Evolutionary conservation across 805 yeast species (phyloP).

Genomic region (Kluyveromyces aestuarii): DNA sequence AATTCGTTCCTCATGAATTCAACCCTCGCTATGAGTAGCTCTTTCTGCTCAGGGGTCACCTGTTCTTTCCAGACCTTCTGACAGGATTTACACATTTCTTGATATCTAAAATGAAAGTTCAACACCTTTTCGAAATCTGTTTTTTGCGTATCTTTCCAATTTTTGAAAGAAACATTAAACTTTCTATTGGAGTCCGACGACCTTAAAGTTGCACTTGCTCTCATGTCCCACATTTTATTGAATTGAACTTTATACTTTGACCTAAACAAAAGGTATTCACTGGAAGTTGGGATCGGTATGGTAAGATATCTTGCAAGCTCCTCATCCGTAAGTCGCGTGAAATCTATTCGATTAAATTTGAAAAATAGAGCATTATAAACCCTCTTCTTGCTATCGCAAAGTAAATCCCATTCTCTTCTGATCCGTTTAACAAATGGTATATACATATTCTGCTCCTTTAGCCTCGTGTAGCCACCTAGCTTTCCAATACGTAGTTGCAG

Average conservation of each 20-base stretch:
- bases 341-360: slow-evolving; percentile 10
- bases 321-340: slow-evolving; percentile 8
- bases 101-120: slow-evolving; percentile 11
- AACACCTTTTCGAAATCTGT: slow-evolving; percentile 1
- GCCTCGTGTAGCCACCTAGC: slow-evolving; percentile 4
- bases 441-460: slow-evolving; percentile 6
- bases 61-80: slow-evolving; percentile 16
- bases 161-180: neutral
- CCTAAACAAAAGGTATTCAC: slow-evolving; percentile 20
- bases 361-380: slow-evolving; percentile 18
- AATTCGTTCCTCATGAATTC: slow-evolving; percentile 9
- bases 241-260: slow-evolving; percentile 14
- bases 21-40: slow-evolving; percentile 9
- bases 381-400: slow-evolving; percentile 14
- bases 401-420: slow-evolving; percentile 17
- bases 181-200: neutral
- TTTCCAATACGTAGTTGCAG: slow-evolving; percentile 11
- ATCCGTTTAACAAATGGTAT: slow-evolving; percentile 11
- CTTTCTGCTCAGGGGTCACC: slow-evolving; percentile 12
- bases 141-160: neutral
- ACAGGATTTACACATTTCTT: slow-evolving; percentile 20
- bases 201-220: neutral
- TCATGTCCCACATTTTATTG: slow-evolving; percentile 10
- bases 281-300: slow-evolving; percentile 15
- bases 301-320: slow-evolving; percentile 18